Evolutionary conservation across 306 rosid species (phyloP).

Genomic region (Macrotyloma uniflorum): DNA sequence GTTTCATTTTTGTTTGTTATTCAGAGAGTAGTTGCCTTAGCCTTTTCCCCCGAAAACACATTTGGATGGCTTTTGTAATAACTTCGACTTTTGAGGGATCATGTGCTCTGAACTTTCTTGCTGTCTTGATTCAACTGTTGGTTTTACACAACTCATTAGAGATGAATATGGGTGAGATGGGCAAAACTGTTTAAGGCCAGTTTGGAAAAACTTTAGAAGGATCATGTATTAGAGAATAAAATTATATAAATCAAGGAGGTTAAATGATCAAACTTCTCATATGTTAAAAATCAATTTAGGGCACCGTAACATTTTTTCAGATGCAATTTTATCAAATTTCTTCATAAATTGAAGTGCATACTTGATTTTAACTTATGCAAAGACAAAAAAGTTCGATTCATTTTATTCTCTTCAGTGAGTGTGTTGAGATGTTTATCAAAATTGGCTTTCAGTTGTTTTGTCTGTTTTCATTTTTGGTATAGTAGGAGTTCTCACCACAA

Average conservation of each 20-base stretch:
- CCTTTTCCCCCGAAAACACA: neutral
- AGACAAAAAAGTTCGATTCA: neutral
- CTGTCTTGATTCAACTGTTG: neutral
- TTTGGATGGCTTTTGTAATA: neutral
- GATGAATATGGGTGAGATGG: slow-evolving; percentile 22
- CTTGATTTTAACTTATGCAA: neutral
- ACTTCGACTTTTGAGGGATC: slow-evolving; percentile 5
- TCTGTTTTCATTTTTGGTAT: slow-evolving; percentile 26
- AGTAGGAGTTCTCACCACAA: slow-evolving; percentile 18
- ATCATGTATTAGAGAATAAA: neutral
- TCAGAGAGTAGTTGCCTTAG: neutral
- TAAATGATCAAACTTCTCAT: neutral
- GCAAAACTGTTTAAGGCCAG: neutral
- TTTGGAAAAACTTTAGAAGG: neutral
- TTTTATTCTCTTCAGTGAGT: neutral
- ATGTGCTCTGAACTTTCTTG: slow-evolving; percentile 10
- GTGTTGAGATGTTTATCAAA: neutral
- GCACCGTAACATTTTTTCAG: neutral
- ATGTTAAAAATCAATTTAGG: neutral
- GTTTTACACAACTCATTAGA: slow-evolving; percentile 9
- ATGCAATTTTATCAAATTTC: neutral
- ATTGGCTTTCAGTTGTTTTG: neutral
- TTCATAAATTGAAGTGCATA: neutral
- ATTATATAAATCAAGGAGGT: neutral
- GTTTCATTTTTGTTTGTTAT: slow-evolving; percentile 2